Conservation (phyloP, 179 eudicot genomes). For the Nepenthes alata region DNA sequence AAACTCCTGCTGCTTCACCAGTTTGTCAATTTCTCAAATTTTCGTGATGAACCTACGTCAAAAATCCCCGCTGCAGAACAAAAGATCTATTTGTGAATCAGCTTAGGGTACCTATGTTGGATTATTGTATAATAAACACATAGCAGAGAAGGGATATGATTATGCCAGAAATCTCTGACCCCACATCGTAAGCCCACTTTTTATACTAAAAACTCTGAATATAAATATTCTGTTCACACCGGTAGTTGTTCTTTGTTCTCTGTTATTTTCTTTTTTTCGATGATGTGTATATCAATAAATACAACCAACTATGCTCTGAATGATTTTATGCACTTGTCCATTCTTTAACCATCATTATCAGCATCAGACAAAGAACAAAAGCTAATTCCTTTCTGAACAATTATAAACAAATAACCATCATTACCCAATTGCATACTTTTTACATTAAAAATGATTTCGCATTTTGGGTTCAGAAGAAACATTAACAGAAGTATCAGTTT, state of each 20-base stretch:
- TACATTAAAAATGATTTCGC: too few species aligned
- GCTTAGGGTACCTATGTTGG: conserved; percentile 1
- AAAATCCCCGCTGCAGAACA: conserved; percentile 4
- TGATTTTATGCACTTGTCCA: not conserved
- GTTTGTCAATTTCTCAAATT: not conserved
- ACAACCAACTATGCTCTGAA: not conserved
- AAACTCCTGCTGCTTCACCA: not conserved
- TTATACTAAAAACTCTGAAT: too few species aligned
- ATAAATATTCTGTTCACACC: too few species aligned
- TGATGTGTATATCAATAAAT: too few species aligned
- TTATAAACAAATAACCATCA: not conserved
- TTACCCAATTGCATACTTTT: too few species aligned
- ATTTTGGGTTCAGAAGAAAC: not conserved
- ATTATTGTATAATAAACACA: conserved; percentile 3
- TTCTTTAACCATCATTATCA: conserved; percentile 2
- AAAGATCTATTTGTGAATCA: not conserved
- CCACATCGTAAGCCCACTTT: not conserved
- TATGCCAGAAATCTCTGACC: conserved; percentile 4
- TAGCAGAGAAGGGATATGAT: conserved; percentile 3
- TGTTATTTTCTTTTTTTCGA: too few species aligned
- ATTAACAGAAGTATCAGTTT: not conserved
- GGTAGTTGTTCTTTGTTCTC: too few species aligned
- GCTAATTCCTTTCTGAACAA: not conserved
- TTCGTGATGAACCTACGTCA: conserved; percentile 5
- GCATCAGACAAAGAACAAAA: not conserved